These are phyloP conservation scores for Lagenidium giganteum DNA, from an alignment of 352 stramenopile species.

Conservation along the genomic window DNA sequence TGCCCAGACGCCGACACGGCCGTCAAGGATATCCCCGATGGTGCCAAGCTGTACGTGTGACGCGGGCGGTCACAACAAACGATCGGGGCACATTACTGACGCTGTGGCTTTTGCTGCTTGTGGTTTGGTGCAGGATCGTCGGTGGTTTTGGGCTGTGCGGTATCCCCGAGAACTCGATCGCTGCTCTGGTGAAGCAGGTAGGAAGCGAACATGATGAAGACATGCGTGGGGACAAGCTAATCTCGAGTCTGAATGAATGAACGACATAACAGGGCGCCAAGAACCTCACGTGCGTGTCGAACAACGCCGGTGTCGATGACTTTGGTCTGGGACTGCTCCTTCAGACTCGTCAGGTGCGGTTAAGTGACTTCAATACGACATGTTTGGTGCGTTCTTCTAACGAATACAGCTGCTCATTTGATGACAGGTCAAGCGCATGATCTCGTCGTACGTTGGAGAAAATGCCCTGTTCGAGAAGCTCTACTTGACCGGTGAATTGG, in stretches of 20 bases:
- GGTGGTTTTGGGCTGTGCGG: slow-evolving; percentile 90
- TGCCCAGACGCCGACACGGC: slow-evolving; percentile 58
- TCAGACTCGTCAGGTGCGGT: slow-evolving; percentile 85
- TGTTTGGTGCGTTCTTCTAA: neutral
- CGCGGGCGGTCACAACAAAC: too few species aligned
- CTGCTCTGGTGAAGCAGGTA: slow-evolving; percentile 74
- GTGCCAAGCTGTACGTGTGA: slow-evolving; percentile 64
- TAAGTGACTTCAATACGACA: neutral
- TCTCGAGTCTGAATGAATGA: too few species aligned
- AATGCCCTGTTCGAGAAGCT: slow-evolving; percentile 94
- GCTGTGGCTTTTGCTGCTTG: too few species aligned
- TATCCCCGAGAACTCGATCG: slow-evolving; percentile 90
- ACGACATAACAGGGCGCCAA: slow-evolving; percentile 73
- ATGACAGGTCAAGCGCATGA: slow-evolving; percentile 92
- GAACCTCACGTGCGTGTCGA: slow-evolving; percentile 88
- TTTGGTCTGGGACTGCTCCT: slow-evolving; percentile 92
- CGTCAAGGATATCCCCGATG: slow-evolving; percentile 69
- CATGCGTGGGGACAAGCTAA: too few species aligned
- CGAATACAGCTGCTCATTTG: slow-evolving; percentile 4
- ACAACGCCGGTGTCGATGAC: slow-evolving; percentile 93
- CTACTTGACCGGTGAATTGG: slow-evolving; percentile 88
- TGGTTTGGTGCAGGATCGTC: slow-evolving; percentile 79
- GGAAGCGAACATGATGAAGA: slow-evolving; percentile 1
- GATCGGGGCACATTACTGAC: too few species aligned
- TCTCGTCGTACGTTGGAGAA: slow-evolving; percentile 95